A percentile compares a stretch with the other conserved stretches of the same genome.
Conservation (phyloP, 768 basidiomycete species). For the Astraeus odoratus region DNA sequence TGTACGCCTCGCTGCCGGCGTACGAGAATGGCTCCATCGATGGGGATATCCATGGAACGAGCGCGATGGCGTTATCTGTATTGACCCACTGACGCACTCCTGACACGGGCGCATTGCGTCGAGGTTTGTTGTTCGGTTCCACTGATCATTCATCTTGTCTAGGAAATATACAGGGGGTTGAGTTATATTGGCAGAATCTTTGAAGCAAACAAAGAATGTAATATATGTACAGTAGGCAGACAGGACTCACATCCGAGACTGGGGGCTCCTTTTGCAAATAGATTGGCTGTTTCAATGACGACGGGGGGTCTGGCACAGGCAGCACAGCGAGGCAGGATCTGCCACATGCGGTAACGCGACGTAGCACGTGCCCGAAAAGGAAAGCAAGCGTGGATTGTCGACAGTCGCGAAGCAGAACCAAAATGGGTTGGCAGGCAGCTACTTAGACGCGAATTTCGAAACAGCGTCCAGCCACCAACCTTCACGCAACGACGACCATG, state of each 20-base stretch:
- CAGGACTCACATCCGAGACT: too few species aligned
- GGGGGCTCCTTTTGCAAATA: too few species aligned
- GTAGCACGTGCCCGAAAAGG: too few species aligned
- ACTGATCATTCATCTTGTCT: slow-evolving; percentile 4
- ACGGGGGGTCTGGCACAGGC: too few species aligned
- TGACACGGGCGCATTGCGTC: slow-evolving; percentile 11
- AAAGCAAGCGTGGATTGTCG: neutral
- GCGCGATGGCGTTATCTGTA: slow-evolving; percentile 81
- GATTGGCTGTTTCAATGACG: too few species aligned
- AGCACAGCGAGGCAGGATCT: too few species aligned
- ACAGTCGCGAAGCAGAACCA: neutral
- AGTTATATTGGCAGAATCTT: slow-evolving; percentile 3
- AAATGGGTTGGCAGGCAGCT: neutral
- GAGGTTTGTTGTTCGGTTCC: slow-evolving; percentile 7
- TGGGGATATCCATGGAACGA: slow-evolving; percentile 98
- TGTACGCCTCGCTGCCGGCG: slow-evolving; percentile 74
- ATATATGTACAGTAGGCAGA: slow-evolving; percentile 8
- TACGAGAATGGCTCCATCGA: slow-evolving; percentile 85
- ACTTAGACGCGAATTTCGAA: neutral
- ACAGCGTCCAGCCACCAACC: neutral
- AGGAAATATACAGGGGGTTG: neutral
- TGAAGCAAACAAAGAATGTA: slow-evolving; percentile 4
- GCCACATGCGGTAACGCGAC: too few species aligned
- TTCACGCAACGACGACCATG: slow-evolving; percentile 17
- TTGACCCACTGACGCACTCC: slow-evolving; percentile 77